These are phyloP conservation scores for Apodospora peruviana DNA, from an alignment of 495 filamentous ascomycete species.

Conservation along the genomic window DNA sequence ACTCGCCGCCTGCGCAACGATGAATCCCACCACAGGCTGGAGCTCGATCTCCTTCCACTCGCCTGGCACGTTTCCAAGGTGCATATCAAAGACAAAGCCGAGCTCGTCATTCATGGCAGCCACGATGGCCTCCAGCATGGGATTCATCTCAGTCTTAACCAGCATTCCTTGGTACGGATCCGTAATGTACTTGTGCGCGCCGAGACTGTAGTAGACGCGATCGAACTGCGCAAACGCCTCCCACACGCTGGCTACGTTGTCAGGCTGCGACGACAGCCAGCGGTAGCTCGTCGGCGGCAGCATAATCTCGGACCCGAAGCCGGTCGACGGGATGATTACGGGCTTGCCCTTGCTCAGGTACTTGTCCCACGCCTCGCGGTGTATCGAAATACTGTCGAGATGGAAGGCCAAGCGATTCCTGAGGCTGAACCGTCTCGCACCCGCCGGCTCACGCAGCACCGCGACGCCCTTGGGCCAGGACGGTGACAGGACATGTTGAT, in stretches of 20 bases:
- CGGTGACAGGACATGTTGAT: neutral
- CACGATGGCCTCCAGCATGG: slow-evolving; percentile 12
- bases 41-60: neutral
- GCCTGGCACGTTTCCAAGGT: neutral
- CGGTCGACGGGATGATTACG: slow-evolving; percentile 30
- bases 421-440: neutral
- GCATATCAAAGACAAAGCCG: slow-evolving; percentile 35
- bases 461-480: neutral
- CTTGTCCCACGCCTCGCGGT: slow-evolving; percentile 3
- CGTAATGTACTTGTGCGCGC: slow-evolving; percentile 1
- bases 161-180: slow-evolving; percentile 14
- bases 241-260: slow-evolving; percentile 8
- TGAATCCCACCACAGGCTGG: neutral
- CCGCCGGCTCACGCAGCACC: neutral
- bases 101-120: slow-evolving; percentile 15
- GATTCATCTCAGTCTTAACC: slow-evolving; percentile 19
- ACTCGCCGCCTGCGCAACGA: neutral
- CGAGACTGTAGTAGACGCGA: slow-evolving; percentile 12
- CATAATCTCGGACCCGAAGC: slow-evolving; percentile 28
- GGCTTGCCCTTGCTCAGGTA: slow-evolving; percentile 28
- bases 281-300: slow-evolving; percentile 11
- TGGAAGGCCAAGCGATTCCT: neutral
- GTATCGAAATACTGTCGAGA: neutral
- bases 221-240: slow-evolving; percentile 7
- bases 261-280: slow-evolving; percentile 18